Conservation (phyloP, 2,329 filamentous ascomycete species). For the Fusarium nisikadoi region DNA sequence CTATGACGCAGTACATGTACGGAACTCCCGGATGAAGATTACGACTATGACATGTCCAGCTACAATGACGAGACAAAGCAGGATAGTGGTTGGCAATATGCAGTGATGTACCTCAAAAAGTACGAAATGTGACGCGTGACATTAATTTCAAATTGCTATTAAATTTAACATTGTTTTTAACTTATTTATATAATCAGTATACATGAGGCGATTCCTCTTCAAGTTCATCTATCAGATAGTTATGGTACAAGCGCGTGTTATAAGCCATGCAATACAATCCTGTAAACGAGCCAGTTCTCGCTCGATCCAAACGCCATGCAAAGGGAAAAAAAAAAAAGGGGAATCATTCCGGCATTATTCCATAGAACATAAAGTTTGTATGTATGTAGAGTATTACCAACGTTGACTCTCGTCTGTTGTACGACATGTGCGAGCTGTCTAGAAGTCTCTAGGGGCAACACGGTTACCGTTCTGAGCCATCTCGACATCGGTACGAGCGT, state of each 20-base stretch:
- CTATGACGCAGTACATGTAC: conserved; percentile 11
- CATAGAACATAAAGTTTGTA: conserved; percentile 10
- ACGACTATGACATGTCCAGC: neutral
- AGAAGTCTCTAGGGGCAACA: conserved; percentile 26
- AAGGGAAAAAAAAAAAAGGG: conserved; percentile 16
- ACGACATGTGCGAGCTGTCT: neutral
- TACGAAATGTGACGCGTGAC: neutral
- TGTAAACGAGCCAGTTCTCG: neutral
- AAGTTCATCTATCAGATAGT: neutral
- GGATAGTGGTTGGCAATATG: neutral
- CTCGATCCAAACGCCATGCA: conserved; percentile 31
- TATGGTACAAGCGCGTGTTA: neutral
- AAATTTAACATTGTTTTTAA: neutral
- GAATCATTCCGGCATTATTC: conserved; percentile 33
- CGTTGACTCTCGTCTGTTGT: neutral
- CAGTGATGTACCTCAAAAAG: neutral
- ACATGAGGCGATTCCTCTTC: neutral
- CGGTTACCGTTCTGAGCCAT: conserved; percentile 22
- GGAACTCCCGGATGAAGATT: neutral
- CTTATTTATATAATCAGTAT: neutral
- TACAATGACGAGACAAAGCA: neutral
- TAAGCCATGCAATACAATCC: neutral
- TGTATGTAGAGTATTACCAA: neutral
- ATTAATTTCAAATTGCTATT: neutral
- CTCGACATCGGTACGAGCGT: conserved; percentile 23